These are phyloP conservation scores for Emmonsia crescens DNA, from an alignment of 2,329 filamentous ascomycete species.

Conservation along the genomic window DNA sequence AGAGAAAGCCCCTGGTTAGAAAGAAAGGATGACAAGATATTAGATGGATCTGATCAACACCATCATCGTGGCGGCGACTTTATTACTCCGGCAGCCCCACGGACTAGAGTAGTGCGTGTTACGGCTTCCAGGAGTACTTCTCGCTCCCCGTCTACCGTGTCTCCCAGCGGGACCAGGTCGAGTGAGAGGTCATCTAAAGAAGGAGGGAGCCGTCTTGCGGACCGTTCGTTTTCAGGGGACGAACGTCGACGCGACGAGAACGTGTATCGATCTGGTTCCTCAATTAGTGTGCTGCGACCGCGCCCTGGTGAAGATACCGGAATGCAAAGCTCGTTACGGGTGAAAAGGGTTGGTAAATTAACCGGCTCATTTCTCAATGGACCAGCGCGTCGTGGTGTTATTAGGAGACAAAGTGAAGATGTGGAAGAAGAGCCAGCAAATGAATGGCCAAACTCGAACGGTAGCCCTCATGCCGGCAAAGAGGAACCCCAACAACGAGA, in stretches of 20 bases:
- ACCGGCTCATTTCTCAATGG: slow-evolving; percentile 70
- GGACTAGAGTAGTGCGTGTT: slow-evolving; percentile 33
- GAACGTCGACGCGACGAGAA: slow-evolving; percentile 27
- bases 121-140: slow-evolving; percentile 32
- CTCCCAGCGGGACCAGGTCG: slow-evolving; percentile 26
- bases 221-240: slow-evolving; percentile 22
- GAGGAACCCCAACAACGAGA: slow-evolving; percentile 8
- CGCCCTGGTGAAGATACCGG: slow-evolving; percentile 52
- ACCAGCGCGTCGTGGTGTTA: slow-evolving; percentile 63
- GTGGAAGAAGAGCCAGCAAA: slow-evolving; percentile 34
- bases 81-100: slow-evolving; percentile 38
- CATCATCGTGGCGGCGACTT: slow-evolving; percentile 23
- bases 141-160: slow-evolving; percentile 30
- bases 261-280: slow-evolving; percentile 20
- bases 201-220: slow-evolving; percentile 22
- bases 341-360: slow-evolving; percentile 65
- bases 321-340: slow-evolving; percentile 61
- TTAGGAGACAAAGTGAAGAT: slow-evolving; percentile 52
- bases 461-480: slow-evolving; percentile 19
- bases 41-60: neutral
- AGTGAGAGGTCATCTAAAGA: slow-evolving; percentile 21
- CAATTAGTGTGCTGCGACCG: slow-evolving; percentile 27
- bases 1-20: slow-evolving; percentile 31
- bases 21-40: slow-evolving; percentile 23
- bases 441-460: slow-evolving; percentile 20